These are phyloP conservation scores for Glebionis coronaria DNA, from an alignment of 129 eudicot species.

Conservation along the genomic window DNA sequence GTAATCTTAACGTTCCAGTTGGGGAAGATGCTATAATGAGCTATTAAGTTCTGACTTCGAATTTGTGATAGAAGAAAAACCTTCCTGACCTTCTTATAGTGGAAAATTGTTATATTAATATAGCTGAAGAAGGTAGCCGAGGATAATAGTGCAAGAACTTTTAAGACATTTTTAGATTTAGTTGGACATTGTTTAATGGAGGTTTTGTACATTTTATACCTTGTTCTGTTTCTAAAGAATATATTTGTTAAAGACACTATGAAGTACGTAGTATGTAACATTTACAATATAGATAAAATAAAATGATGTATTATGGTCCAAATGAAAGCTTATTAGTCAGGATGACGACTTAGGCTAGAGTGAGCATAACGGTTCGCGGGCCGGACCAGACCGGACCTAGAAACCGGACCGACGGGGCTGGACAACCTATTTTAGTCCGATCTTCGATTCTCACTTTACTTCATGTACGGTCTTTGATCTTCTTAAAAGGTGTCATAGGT, in stretches of 20 bases:
- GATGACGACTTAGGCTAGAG: too few relatives aligned
- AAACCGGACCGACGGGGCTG: too few relatives aligned
- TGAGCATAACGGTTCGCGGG: too few relatives aligned
- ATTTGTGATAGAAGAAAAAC: slow-evolving; percentile 17
- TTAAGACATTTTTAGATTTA: slow-evolving; percentile 20
- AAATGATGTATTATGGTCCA: slow-evolving; percentile 9
- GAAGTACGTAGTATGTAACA: too few relatives aligned
- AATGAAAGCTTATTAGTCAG: not conserved
- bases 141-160: slow-evolving; percentile 15
- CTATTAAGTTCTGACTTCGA: slow-evolving; percentile 28
- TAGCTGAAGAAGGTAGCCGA: slow-evolving; percentile 12
- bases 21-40: slow-evolving; percentile 36
- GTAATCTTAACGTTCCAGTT: slow-evolving; percentile 35
- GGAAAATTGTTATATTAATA: slow-evolving; percentile 29
- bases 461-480: too few relatives aligned
- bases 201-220: slow-evolving; percentile 28
- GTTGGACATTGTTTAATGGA: slow-evolving; percentile 26
- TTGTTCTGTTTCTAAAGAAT: slow-evolving; percentile 5
- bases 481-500: too few relatives aligned
- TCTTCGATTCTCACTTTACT: too few relatives aligned
- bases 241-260: slow-evolving; percentile 16
- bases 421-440: too few relatives aligned
- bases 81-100: slow-evolving; percentile 10
- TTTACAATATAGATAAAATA: slow-evolving; percentile 3
- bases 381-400: too few relatives aligned